phyloP scores from a whole-genome alignment of 352 stramenopile genomes.

The Phytophthora podocarpi region DNA sequence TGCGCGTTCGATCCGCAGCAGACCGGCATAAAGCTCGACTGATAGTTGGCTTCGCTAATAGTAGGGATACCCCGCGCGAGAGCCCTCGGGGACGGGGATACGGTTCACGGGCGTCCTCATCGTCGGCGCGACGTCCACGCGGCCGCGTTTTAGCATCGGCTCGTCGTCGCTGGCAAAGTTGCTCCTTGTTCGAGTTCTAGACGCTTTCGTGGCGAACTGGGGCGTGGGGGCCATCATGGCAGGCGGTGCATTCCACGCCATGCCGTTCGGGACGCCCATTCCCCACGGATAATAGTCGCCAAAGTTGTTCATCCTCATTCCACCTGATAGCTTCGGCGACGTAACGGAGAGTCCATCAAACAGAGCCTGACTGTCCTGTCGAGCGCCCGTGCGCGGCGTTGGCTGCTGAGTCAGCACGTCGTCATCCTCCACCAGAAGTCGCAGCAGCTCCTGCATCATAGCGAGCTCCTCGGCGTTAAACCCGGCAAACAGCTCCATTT shows the following conservation, averaged over 20 bases:
- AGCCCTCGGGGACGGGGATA: conserved; percentile 19
- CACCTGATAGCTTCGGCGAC: conserved; percentile 16
- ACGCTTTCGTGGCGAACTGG: conserved; percentile 12
- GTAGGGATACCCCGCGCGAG: conserved; percentile 21
- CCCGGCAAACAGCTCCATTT: conserved; percentile 44
- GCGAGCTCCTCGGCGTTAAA: conserved; percentile 47
- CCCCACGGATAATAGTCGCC: conserved; percentile 20
- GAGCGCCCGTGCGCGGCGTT: conserved; percentile 12
- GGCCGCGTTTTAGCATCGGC: conserved; percentile 38
- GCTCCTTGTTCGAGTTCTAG: conserved; percentile 34
- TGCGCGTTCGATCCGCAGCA: conserved; percentile 34
- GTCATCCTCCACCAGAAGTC: conserved; percentile 41
- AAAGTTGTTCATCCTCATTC: conserved; percentile 9
- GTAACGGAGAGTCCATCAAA: conserved; percentile 16
- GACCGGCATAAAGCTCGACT: conserved; percentile 1
- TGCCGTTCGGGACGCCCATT: conserved; percentile 13
- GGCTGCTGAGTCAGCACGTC: conserved; percentile 30
- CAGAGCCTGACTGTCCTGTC: conserved; percentile 25
- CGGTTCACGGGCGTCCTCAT: conserved; percentile 30
- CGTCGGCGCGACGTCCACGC: conserved; percentile 22
- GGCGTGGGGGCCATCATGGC: conserved; percentile 18
- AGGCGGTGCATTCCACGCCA: conserved; percentile 27
- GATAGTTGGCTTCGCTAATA: conserved; percentile 25
- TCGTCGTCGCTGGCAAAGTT: conserved; percentile 38
- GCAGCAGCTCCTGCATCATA: conserved; percentile 46